Percentiles rank a stretch among this genome's conserved stretches.
phyloP scores from a whole-genome alignment of 805 yeast species.

The Kuraishia piskuri region DNA sequence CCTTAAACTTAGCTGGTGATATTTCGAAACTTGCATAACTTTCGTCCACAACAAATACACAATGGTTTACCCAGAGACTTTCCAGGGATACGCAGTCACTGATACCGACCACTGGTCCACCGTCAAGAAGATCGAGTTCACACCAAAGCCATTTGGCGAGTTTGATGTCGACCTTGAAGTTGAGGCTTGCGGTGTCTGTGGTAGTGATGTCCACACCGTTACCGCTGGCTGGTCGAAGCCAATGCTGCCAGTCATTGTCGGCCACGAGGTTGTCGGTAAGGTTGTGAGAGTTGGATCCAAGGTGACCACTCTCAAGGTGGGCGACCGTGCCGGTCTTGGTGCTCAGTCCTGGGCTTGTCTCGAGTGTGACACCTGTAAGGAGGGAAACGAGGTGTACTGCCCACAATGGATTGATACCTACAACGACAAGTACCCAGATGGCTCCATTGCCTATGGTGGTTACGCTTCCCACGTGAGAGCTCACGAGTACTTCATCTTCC shows the following conservation, averaged over 20 bases:
- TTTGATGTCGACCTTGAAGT: slow-evolving; percentile 23
- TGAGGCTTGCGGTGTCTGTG: slow-evolving; percentile 49
- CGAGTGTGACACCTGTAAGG: slow-evolving; percentile 50
- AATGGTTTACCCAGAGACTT: slow-evolving; percentile 27
- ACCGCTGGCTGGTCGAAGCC: slow-evolving; percentile 39
- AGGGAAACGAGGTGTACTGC: slow-evolving; percentile 38
- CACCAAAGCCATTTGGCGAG: slow-evolving; percentile 28
- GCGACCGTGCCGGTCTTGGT: slow-evolving; percentile 78
- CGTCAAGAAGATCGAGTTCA: slow-evolving; percentile 17
- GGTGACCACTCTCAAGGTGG: slow-evolving; percentile 44
- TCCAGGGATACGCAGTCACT: slow-evolving; percentile 28
- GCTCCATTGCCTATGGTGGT: slow-evolving; percentile 46
- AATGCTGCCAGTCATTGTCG: slow-evolving; percentile 30
- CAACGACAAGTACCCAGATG: slow-evolving; percentile 19
- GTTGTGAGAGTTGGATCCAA: slow-evolving; percentile 53
- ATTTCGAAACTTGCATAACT: not conserved
- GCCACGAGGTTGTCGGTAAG: slow-evolving; percentile 60
- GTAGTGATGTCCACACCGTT: slow-evolving; percentile 46
- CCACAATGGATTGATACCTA: slow-evolving; percentile 26
- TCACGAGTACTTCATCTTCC: slow-evolving; percentile 54
- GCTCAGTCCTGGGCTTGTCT: slow-evolving; percentile 58
- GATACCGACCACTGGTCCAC: slow-evolving; percentile 26
- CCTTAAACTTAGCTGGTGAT: too few relatives aligned
- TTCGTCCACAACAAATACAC: not conserved
- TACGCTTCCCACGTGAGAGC: slow-evolving; percentile 60